These are phyloP conservation scores for Porcisia deanei DNA, from an alignment of 208 protist species.

Conservation along the genomic window DNA sequence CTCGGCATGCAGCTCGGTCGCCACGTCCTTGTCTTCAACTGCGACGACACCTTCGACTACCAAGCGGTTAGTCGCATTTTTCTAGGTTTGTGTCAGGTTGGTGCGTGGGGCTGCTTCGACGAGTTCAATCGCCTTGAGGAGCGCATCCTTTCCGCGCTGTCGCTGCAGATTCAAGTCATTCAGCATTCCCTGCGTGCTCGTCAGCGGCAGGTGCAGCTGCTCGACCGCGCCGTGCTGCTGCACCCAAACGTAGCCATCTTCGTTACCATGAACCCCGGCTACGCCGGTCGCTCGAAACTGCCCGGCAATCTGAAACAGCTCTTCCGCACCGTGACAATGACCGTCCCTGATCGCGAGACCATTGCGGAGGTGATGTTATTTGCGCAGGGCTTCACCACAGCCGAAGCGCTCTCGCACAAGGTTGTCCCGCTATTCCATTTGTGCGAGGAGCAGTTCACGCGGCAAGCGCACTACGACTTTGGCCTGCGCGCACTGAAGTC, in stretches of 20 bases:
- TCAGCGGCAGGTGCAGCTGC: conserved; percentile 85
- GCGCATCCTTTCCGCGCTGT: conserved; percentile 99
- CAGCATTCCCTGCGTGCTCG: conserved; percentile 90
- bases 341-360: conserved; percentile 97
- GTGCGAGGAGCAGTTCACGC: conserved; percentile 97
- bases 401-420: conserved; percentile 96
- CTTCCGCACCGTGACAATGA: conserved; percentile 99
- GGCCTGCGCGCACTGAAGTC: conserved; percentile 99
- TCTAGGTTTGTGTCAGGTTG: conserved; percentile 99
- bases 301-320: conserved; percentile 99
- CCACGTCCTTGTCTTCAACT: conserved; percentile 99
- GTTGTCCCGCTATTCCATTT: conserved; percentile 99
- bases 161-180: conserved; percentile 99
- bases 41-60: conserved; percentile 99
- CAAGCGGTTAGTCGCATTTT: conserved; percentile 99
- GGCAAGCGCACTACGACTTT: conserved; percentile 99
- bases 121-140: conserved; percentile 99
- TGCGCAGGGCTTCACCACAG: conserved; percentile 98
- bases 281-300: conserved; percentile 98
- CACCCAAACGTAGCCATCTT: conserved; percentile 97
- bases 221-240: conserved; percentile 89
- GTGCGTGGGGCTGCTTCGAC: conserved; percentile 99
- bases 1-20: conserved; percentile 97
- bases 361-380: conserved; percentile 99
- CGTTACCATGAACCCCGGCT: conserved; percentile 99